Base-by-base conservation (phyloP, 192 early-diverging fungal species). In the Entophlyctis helioformis region DNA sequence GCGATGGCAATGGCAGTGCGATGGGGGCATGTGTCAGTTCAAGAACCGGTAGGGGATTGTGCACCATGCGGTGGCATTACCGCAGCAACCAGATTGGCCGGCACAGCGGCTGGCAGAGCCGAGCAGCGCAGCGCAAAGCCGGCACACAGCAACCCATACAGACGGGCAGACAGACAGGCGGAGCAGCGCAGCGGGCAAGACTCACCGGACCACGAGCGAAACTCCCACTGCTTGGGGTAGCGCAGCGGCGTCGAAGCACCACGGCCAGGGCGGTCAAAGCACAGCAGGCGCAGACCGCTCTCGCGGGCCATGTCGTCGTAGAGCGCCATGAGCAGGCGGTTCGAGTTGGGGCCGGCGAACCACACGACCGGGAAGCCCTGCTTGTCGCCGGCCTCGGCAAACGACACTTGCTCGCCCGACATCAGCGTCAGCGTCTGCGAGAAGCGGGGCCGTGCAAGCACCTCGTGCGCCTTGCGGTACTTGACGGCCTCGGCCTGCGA, bases 191-290 rank as follows among this genome's bases (percentile, higher is more conserved):
- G n/a, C n/a, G n/a, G n/a, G n/a, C n/a, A n/a, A n/a, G n/a, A n/a
- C n/a, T n/a, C n/a, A n/a, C n/a, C n/a, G n/a, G n/a, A n/a, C n/a
- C n/a, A n/a, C n/a, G n/a, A n/a, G n/a, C n/a, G n/a, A n/a, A n/a
- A n/a, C n/a, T n/a, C n/a, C n/a, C n/a, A n/a, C n/a, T n/a, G n/a
- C n/a, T n/a, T n/a, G n/a, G n/a, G n/a, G n/a, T n/a, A n/a, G n/a
- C n/a, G n/a, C 10, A 35, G 20, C 12, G 48, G 48, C 2, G 48
- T 37, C n/a, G 48, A 50, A 25, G 38, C 36, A 29, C 48, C 48
- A 15, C 48, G 21, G 13, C 48, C 48, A 13, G 48, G 48, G 0
- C 48, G 48, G 41, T 50, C 48, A 35, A 50, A 50, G n/a, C 18
- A 37, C 27, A 50, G 26, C 39, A 50, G 39, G 7, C 48, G 20